Conservation (phyloP, 148 eudicot genomes). For the Persicaria maculosa region DNA sequence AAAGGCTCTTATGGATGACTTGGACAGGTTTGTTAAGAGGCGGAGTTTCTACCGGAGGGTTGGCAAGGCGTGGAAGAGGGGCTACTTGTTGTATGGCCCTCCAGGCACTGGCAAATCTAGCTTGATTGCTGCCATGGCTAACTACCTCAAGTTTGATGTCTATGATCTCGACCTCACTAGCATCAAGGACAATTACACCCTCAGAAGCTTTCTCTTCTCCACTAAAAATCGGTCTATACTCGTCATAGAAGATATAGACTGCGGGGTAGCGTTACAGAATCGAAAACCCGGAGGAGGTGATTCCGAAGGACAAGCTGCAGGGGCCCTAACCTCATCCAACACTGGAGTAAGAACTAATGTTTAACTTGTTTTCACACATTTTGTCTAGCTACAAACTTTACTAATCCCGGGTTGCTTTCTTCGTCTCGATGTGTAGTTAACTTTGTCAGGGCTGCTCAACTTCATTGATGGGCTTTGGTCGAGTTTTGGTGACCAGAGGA, state of each 20-base stretch:
- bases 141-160: slow-evolving; percentile 39
- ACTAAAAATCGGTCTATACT: slow-evolving; percentile 39
- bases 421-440: slow-evolving; percentile 23
- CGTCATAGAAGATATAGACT: slow-evolving; percentile 59
- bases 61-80: slow-evolving; percentile 29
- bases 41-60: neutral
- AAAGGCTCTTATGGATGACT: slow-evolving; percentile 21
- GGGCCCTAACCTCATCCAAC: no score
- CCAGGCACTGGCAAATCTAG: slow-evolving; percentile 66
- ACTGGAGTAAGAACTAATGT: no score
- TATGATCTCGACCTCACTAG: slow-evolving; percentile 38
- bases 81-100: slow-evolving; percentile 43
- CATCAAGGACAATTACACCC: slow-evolving; percentile 16
- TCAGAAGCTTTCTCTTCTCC: slow-evolving; percentile 27
- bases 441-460: slow-evolving; percentile 47
- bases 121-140: slow-evolving; percentile 57
- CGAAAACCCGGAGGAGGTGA: slow-evolving; percentile 8
- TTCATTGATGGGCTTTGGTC: slow-evolving; percentile 58
- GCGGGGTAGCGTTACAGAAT: slow-evolving; percentile 27
- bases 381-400: no score
- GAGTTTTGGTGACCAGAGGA: slow-evolving; percentile 42
- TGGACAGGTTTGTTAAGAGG: slow-evolving; percentile 20
- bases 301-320: neutral
- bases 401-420: no score
- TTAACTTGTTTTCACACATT: no score